Base-by-base conservation (phyloP, 352 stramenopile genomes). In the Phytophthora hybrid region DNA sequence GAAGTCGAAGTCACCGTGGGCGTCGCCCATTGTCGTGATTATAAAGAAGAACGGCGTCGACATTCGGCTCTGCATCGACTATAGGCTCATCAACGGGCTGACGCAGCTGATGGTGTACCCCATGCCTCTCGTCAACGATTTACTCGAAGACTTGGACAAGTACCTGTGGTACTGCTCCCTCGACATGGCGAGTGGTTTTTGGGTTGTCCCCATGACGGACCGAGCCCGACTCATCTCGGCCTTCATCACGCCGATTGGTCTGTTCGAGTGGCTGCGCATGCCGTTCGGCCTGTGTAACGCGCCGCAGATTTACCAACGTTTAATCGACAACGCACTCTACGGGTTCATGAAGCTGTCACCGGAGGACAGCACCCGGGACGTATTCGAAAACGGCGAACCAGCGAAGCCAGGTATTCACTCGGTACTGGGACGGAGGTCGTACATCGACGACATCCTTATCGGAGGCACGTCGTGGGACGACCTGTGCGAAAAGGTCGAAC, bases 311-410 rank as follows among this genome's bases (percentile, higher is more conserved):
- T 79, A 76, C 31, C 69, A 80, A 23, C 59, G 64, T 2, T 54
- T 80, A n/a, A 16, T 77, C 18, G 68, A 71, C 51, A 80, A 80
- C 21, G 57, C 58, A n/a, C 59, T 80, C 0, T 74, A 72, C 32
- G 73, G 47, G 0, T 53, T 71, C 3, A 10, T 39, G 32, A 39
- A 39, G 32, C 32, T 39, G 32, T 39, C 32, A 0, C 32, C 32
- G 32, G 32, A 39, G 18, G 9, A 5, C 37, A 31, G 26, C 51
- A 14, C 19, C 4, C 21, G 7, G 7, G 31, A 56, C n/a, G 18
- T 41, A 5, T 51, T 41, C 31, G 23, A 13, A 1, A 14, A 29
- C 1, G 68, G 60, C 18, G 64, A 39, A 14, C 32, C 32, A 7
- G 32, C 2, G 32, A 39, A 39, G 7, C 32, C 32, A 39, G 32